phyloP scores from a whole-genome alignment of 768 basidiomycete genomes.

The Paxillus involutus region DNA sequence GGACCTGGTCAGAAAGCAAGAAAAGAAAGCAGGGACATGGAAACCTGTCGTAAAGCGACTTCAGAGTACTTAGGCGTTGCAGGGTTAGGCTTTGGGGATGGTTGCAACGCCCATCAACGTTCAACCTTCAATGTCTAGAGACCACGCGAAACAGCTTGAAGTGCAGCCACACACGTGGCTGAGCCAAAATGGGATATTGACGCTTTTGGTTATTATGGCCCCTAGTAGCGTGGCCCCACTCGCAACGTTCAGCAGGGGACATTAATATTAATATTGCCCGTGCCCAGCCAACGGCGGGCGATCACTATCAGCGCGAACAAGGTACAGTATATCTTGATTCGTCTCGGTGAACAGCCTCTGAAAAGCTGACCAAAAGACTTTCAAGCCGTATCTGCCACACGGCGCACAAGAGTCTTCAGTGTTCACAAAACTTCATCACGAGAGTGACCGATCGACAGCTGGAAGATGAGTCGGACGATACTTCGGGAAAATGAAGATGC shows the following conservation, averaged over 20 bases:
- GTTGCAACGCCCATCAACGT: background rate
- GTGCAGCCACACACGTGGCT: too few species aligned
- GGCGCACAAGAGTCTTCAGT: too few species aligned
- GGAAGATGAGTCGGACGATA: too few species aligned
- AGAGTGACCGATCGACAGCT: too few species aligned
- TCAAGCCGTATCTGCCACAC: too few species aligned
- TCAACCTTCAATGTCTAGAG: too few species aligned
- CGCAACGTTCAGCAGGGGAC: too few species aligned
- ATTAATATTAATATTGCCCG: too few species aligned
- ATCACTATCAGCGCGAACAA: background rate
- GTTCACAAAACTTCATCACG: too few species aligned
- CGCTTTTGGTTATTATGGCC: background rate
- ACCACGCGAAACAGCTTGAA: too few species aligned
- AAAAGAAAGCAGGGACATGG: background rate
- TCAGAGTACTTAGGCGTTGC: background rate
- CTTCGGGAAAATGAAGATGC: too few species aligned
- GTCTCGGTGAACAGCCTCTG: background rate
- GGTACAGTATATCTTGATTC: background rate
- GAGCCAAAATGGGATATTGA: background rate
- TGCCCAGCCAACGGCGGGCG: background rate
- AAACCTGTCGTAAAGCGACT: conserved; percentile 1
- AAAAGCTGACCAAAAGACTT: background rate
- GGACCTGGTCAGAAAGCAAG: background rate
- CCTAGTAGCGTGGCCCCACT: background rate
- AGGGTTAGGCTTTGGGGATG: background rate